Conservation (phyloP, 2,329 filamentous ascomycete species). For the Calycina herbarum region DNA sequence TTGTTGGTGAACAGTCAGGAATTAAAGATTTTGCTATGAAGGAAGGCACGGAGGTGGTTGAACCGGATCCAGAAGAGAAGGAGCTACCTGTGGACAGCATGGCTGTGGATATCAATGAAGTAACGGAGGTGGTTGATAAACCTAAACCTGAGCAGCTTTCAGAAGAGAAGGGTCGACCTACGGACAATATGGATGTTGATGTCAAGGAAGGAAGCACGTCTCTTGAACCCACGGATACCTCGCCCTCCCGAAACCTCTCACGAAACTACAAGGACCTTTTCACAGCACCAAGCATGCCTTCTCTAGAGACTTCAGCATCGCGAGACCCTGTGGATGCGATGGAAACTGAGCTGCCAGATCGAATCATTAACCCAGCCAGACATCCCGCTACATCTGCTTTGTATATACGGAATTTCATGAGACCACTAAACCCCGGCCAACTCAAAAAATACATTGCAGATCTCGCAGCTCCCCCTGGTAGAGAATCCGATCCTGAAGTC, state of each 20-base stretch:
- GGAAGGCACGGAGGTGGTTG: background rate
- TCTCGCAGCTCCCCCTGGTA: slow-evolving; percentile 62
- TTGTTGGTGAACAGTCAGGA: background rate
- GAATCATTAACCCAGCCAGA: slow-evolving; percentile 53
- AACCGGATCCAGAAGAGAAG: background rate
- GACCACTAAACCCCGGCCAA: slow-evolving; percentile 69
- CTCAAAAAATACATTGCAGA: slow-evolving; percentile 69
- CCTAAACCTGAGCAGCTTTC: background rate
- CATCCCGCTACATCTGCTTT: slow-evolving; percentile 75
- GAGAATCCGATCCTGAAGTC: slow-evolving; percentile 51
- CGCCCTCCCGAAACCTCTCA: slow-evolving; percentile 35
- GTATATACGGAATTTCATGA: slow-evolving; percentile 89
- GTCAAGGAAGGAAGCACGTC: background rate
- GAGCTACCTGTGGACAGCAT: slow-evolving; percentile 4
- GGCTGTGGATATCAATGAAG: slow-evolving; percentile 6
- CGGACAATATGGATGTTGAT: background rate
- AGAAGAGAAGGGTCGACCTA: background rate
- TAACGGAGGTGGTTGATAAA: background rate
- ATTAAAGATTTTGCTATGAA: slow-evolving; percentile 3
- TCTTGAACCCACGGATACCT: slow-evolving; percentile 15
- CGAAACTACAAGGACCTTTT: slow-evolving; percentile 51
- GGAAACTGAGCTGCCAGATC: slow-evolving; percentile 29
- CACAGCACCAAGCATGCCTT: slow-evolving; percentile 9
- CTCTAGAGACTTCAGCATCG: slow-evolving; percentile 18
- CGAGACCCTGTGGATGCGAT: slow-evolving; percentile 23